Evolutionary conservation across 2,329 filamentous ascomycete species (phyloP).

Genomic region (Sporothrix phasma): DNA sequence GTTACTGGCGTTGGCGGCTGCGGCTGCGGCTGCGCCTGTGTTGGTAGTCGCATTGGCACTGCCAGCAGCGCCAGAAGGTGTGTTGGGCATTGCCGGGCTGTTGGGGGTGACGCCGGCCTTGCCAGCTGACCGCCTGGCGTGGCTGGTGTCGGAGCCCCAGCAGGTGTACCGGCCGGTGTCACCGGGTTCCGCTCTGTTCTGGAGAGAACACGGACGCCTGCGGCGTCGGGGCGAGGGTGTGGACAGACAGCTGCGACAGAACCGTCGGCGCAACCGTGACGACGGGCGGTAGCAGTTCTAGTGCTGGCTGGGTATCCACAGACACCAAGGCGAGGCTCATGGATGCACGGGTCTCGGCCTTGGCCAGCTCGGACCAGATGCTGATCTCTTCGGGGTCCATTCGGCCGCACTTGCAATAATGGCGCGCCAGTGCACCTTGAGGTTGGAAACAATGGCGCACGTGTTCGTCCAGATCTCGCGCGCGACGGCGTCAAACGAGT

Average conservation of each 20-base stretch:
- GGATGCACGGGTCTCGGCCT: constrained; percentile 40
- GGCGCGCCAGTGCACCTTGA: constrained; percentile 67
- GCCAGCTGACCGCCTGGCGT: constrained; percentile 19
- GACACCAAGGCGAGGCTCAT: constrained; percentile 51
- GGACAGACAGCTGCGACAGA: constrained; percentile 34
- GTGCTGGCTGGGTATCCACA: constrained; percentile 53
- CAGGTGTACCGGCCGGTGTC: constrained; percentile 30
- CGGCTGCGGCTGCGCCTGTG: neutral
- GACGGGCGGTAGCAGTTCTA: constrained; percentile 51
- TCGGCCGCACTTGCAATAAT: constrained; percentile 59
- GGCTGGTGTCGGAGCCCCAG: constrained; percentile 15
- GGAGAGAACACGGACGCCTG: constrained; percentile 50
- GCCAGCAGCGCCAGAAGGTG: neutral
- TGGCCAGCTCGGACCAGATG: constrained; percentile 45
- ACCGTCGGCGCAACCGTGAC: constrained; percentile 38
- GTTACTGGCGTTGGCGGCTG: neutral
- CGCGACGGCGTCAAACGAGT: constrained; percentile 52
- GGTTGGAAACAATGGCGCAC: constrained; percentile 57
- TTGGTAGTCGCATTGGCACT: neutral
- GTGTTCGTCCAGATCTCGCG: constrained; percentile 72
- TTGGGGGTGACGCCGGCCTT: constrained; percentile 1
- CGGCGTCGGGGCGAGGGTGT: constrained; percentile 60
- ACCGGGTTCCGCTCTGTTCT: constrained; percentile 37
- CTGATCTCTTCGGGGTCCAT: constrained; percentile 59
- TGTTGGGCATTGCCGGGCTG: constrained; percentile 7